These are phyloP conservation scores for Yamadazyma pseudoaaseri DNA, from an alignment of 1,139 yeast species.

Conservation along the genomic window DNA sequence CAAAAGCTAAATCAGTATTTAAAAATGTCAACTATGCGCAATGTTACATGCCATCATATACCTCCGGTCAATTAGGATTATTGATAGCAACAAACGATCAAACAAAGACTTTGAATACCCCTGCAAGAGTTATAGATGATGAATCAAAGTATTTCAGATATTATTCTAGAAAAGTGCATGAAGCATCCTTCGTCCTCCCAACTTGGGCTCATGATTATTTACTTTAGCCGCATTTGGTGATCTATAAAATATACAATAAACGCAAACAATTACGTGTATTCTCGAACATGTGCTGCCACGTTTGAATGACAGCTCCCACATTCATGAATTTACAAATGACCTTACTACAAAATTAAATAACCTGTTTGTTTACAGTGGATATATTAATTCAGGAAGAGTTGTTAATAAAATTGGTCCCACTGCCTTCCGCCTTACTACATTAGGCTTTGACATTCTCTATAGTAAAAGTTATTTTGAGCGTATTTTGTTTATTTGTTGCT, in stretches of 20 bases:
- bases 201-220: constrained; percentile 64
- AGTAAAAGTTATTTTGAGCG: too few species aligned
- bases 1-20: constrained; percentile 70
- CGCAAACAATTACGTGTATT: too few species aligned
- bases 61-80: constrained; percentile 94
- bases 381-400: too few species aligned
- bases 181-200: constrained; percentile 81
- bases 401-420: too few species aligned
- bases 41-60: constrained; percentile 91
- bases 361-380: too few species aligned
- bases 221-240: constrained; percentile 1
- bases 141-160: constrained; percentile 63
- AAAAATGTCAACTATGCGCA: constrained; percentile 76
- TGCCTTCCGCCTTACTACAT: too few species aligned
- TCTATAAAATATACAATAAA: not conserved
- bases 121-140: constrained; percentile 49
- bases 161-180: constrained; percentile 72
- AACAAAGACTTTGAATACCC: constrained; percentile 48
- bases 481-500: constrained; percentile 1
- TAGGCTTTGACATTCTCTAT: too few species aligned
- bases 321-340: too few species aligned
- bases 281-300: too few species aligned
- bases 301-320: too few species aligned
- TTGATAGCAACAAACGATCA: constrained; percentile 74
- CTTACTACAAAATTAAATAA: too few species aligned